phyloP scores from a whole-genome alignment of 768 basidiomycete genomes.

The Phylloporus arenicola region DNA sequence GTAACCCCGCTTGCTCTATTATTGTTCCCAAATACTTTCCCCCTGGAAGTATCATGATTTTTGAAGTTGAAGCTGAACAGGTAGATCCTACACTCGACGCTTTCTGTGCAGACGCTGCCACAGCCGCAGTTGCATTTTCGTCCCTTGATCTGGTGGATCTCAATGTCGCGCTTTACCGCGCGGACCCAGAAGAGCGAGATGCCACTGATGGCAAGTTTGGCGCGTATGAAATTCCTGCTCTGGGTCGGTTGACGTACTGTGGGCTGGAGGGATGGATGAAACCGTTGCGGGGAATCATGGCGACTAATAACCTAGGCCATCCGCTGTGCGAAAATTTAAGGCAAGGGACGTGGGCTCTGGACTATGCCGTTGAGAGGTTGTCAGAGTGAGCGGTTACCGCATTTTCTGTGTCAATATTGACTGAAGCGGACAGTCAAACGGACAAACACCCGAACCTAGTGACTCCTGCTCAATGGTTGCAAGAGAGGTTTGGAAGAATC shows the following conservation, averaged over 20 bases:
- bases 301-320: conserved; percentile 90
- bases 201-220: conserved; percentile 79
- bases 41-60: conserved; percentile 93
- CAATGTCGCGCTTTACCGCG: conserved; percentile 80
- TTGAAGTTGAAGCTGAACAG: conserved; percentile 78
- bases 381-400: conserved; percentile 47
- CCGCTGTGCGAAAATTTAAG: conserved; percentile 84
- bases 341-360: conserved; percentile 86
- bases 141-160: conserved; percentile 80
- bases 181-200: conserved; percentile 89
- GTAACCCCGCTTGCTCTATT: conserved; percentile 72
- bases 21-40: conserved; percentile 85
- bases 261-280: conserved; percentile 98
- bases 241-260: conserved; percentile 80
- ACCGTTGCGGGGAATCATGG: conserved; percentile 76
- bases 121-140: conserved; percentile 67
- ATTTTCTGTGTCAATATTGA: conserved; percentile 11
- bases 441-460: conserved; percentile 61
- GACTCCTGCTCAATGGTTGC: conserved; percentile 77
- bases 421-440: conserved; percentile 42
- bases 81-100: conserved; percentile 65
- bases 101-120: conserved; percentile 66
- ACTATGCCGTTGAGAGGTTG: conserved; percentile 74
- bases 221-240: conserved; percentile 71
- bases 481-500: conserved; percentile 80